Evolutionary conservation across 345 rosid genomes (phyloP).

Genomic region (Brassica juncea): DNA sequence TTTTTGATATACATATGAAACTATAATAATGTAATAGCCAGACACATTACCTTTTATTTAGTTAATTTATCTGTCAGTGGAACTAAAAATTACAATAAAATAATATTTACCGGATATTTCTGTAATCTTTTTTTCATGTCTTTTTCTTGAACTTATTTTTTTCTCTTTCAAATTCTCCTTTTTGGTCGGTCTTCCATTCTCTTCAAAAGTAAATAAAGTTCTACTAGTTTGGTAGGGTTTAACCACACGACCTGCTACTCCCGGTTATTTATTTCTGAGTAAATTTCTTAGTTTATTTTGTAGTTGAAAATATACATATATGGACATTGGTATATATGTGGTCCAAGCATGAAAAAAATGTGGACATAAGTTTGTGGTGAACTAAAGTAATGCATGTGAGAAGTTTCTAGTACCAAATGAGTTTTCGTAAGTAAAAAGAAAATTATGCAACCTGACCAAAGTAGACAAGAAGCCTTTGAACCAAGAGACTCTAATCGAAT

Average conservation of each 20-base stretch:
- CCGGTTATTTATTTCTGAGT: slow-evolving; percentile 1
- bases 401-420: neutral
- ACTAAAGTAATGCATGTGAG: slow-evolving; percentile 14
- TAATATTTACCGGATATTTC: neutral
- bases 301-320: slow-evolving; percentile 5
- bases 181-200: slow-evolving; percentile 25
- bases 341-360: slow-evolving; percentile 25
- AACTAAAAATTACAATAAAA: neutral
- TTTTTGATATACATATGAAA: neutral
- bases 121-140: neutral
- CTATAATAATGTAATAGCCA: neutral
- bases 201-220: slow-evolving; percentile 6
- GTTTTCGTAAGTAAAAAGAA: neutral
- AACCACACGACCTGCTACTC: slow-evolving; percentile 7
- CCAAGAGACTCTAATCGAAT: neutral
- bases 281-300: neutral
- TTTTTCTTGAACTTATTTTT: neutral
- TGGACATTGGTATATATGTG: neutral
- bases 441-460: neutral
- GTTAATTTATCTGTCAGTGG: slow-evolving; percentile 8
- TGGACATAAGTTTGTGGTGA: slow-evolving; percentile 8
- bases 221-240: slow-evolving; percentile 16
- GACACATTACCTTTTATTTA: neutral
- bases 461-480: neutral
- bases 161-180: slow-evolving; percentile 5